These are phyloP conservation scores for Triticum aestivum DNA, from an alignment of 176 grass and related monocot species.

Conservation along the genomic window IWGSC_CS_RefSeq_v2.1 NC_057811.1:472613575-472614074, in stretches of 20 bases:
- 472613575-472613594: background rate
- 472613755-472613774: slow-evolving; percentile 30
- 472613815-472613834: slow-evolving; percentile 24
- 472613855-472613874: slow-evolving; percentile 24
- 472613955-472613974: slow-evolving; percentile 61
- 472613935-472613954: slow-evolving; percentile 49
- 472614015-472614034: background rate
- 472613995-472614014: background rate
- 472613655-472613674: slow-evolving; percentile 54
- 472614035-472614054: background rate
- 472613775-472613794: slow-evolving; percentile 26
- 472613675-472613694: slow-evolving; percentile 36
- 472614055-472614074: background rate
- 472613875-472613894: slow-evolving; percentile 32
- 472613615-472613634: background rate
- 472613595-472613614: background rate
- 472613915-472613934: slow-evolving; percentile 42
- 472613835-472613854: slow-evolving; percentile 33
- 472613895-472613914: slow-evolving; percentile 35
- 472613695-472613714: slow-evolving; percentile 30
- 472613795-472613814: slow-evolving; percentile 30
- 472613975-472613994: slow-evolving; percentile 92
- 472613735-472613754: slow-evolving; percentile 30
- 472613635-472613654: background rate
- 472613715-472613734: slow-evolving; percentile 34